Evolutionary conservation across 1,284 basidiomycete species (phyloP).

Genomic region (Malassezia obtusa): DNA sequence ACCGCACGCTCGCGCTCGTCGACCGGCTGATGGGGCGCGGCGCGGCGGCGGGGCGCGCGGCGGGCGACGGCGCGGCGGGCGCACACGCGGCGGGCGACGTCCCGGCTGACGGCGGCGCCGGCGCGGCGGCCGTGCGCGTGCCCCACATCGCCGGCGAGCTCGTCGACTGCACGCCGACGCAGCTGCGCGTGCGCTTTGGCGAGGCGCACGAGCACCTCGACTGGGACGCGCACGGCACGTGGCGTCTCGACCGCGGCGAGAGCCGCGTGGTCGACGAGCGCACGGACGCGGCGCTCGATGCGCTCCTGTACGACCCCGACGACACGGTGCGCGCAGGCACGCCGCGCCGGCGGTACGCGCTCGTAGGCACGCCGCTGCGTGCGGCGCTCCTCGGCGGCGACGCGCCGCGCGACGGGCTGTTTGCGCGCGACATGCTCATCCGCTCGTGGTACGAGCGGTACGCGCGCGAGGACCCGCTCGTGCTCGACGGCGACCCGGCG

Average conservation of each 20-base stretch:
- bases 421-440: slow-evolving; percentile 52
- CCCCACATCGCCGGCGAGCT: slow-evolving; percentile 24
- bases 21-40: background rate
- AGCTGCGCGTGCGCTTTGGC: slow-evolving; percentile 33
- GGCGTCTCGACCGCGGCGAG: slow-evolving; percentile 61
- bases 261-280: slow-evolving; percentile 61
- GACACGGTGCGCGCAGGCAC: slow-evolving; percentile 24
- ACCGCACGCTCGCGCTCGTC: background rate
- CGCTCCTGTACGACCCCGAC: slow-evolving; percentile 58
- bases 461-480: slow-evolving; percentile 54
- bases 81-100: background rate
- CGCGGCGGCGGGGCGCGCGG: background rate
- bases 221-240: slow-evolving; percentile 57
- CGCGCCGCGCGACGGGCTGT: slow-evolving; percentile 53
- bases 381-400: slow-evolving; percentile 51
- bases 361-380: slow-evolving; percentile 30
- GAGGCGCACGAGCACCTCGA: slow-evolving; percentile 54
- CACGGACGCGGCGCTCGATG: slow-evolving; percentile 61
- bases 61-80: background rate
- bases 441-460: slow-evolving; percentile 49
- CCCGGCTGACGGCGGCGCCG: background rate
- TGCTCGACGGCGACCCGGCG: slow-evolving; percentile 69
- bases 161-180: slow-evolving; percentile 24
- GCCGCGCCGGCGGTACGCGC: slow-evolving; percentile 24
- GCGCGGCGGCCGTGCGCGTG: background rate